phyloP scores from a whole-genome alignment of 2,329 filamentous ascomycete species.

The Helotiales sp. region DNA sequence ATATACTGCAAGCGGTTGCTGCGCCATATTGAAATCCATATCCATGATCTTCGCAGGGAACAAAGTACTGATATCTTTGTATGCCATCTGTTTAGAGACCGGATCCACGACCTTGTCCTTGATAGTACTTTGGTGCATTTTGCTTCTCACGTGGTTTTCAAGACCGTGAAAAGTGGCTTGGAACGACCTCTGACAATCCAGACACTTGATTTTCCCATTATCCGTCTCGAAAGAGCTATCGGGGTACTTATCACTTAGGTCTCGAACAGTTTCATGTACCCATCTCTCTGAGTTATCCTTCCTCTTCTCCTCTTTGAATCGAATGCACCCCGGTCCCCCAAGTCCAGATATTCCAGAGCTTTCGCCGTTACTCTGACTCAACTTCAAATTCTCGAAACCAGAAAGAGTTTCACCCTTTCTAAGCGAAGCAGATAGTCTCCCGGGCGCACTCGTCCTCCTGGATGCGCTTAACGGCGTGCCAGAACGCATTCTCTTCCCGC shows the following conservation, averaged over 20 bases:
- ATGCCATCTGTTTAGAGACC: background rate
- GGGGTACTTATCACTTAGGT: constrained; percentile 6
- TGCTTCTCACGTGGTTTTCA: constrained; percentile 18
- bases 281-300: background rate
- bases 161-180: background rate
- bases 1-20: background rate
- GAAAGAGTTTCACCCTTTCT: background rate
- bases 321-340: background rate
- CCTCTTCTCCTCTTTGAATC: constrained; percentile 5
- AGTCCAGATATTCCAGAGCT: background rate
- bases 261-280: background rate
- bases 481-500: background rate
- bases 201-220: constrained; percentile 18
- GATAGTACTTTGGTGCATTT: constrained; percentile 4
- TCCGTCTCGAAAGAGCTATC: constrained; percentile 8
- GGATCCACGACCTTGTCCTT: background rate
- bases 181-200: constrained; percentile 10
- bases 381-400: background rate
- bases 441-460: constrained; percentile 15
- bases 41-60: background rate
- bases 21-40: constrained; percentile 1
- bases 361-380: background rate
- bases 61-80: background rate
- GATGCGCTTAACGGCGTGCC: constrained; percentile 15
- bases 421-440: background rate